Percentiles rank a stretch among this genome's conserved stretches.
These are phyloP conservation scores for Climacium dendroides DNA, from an alignment of 225 moss, liverwort and hornwort species.

Conservation along the genomic window DNA sequence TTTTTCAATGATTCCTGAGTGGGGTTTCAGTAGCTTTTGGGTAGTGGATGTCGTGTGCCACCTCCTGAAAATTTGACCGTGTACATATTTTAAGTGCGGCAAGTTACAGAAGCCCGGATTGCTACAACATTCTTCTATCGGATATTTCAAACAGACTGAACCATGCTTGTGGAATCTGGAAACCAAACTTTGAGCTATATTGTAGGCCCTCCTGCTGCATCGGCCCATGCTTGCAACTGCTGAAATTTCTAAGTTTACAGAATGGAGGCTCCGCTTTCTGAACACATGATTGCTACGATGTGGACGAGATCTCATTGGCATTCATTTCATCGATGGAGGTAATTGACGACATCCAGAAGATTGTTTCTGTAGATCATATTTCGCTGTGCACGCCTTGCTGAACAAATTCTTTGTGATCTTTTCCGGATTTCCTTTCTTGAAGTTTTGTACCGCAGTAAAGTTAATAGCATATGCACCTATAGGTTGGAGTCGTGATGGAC, in stretches of 20 bases:
- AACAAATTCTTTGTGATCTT: background rate
- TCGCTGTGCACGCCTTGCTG: background rate
- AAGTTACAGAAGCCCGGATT: background rate
- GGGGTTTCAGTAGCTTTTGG: background rate
- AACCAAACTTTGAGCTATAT: background rate
- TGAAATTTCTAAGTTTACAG: background rate
- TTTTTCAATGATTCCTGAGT: background rate
- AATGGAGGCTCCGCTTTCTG: background rate
- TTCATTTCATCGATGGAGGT: background rate
- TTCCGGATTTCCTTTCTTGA: background rate
- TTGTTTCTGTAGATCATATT: background rate
- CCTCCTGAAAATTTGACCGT: background rate
- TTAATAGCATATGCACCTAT: background rate
- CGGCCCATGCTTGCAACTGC: background rate
- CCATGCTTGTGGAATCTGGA: background rate
- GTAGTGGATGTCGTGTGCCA: background rate
- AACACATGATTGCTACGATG: background rate
- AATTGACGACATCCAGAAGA: background rate
- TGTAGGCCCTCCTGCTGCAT: background rate
- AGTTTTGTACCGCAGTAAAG: background rate
- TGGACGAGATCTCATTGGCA: background rate
- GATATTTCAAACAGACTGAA: background rate
- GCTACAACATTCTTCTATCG: background rate
- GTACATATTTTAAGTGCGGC: background rate
- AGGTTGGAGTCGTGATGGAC: background rate